These are phyloP conservation scores for Chlamydomonas asymmetrica DNA, from an alignment of 139 green algal genomes.

Conservation along the genomic window DNA sequence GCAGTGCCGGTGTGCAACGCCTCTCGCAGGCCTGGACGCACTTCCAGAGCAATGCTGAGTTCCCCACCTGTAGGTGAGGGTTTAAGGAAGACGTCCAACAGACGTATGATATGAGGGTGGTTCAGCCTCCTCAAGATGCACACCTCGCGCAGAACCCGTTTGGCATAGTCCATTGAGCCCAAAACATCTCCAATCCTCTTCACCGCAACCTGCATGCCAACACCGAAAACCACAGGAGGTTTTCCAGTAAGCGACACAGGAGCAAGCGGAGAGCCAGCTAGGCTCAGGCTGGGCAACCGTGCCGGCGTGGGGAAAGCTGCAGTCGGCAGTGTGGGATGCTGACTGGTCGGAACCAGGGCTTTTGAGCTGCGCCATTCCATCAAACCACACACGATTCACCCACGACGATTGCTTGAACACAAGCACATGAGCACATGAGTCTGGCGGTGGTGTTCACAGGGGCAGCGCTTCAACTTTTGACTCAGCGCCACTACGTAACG, in stretches of 20 bases:
- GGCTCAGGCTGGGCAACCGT: too few relatives aligned
- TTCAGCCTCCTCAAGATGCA: slow-evolving; percentile 84
- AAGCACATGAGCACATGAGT: too few relatives aligned
- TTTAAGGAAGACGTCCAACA: slow-evolving; percentile 78
- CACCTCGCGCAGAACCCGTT: slow-evolving; percentile 86
- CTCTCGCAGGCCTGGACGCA: neutral
- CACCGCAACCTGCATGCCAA: slow-evolving; percentile 64
- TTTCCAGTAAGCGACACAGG: too few relatives aligned
- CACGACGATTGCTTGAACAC: too few relatives aligned
- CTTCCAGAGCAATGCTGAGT: neutral
- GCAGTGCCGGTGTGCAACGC: neutral
- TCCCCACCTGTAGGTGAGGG: slow-evolving; percentile 56
- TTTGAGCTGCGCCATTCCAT: too few relatives aligned
- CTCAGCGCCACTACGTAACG: neutral
- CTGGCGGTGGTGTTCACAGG: too few relatives aligned
- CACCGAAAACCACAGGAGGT: too few relatives aligned
- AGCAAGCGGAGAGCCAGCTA: too few relatives aligned
- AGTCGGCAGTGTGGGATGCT: too few relatives aligned
- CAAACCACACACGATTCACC: too few relatives aligned
- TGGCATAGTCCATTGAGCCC: slow-evolving; percentile 73
- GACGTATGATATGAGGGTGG: slow-evolving; percentile 82
- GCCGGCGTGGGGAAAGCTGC: too few relatives aligned
- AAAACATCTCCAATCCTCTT: slow-evolving; percentile 86
- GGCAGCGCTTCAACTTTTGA: neutral
- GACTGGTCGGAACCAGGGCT: too few relatives aligned